phyloP scores from a whole-genome alignment of 2,329 filamentous ascomycete genomes.

The Sporothrix pseudoabietina region DNA sequence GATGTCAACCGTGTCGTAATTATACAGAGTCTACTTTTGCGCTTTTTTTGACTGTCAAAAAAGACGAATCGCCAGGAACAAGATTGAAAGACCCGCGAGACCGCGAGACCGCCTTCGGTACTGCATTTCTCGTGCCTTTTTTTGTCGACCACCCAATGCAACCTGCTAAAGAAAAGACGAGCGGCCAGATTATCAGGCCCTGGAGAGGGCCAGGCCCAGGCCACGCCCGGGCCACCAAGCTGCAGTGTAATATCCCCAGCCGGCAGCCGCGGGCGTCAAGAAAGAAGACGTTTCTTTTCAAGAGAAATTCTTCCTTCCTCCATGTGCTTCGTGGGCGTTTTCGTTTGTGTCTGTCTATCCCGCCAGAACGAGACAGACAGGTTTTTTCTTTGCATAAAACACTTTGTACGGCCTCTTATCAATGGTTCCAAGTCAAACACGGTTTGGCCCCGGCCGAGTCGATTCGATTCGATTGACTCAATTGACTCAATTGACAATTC shows the following conservation, averaged over 20 bases:
- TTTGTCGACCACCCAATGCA: conserved; percentile 4
- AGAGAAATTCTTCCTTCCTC: neutral
- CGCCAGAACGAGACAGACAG: conserved; percentile 1
- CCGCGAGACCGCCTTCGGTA: neutral
- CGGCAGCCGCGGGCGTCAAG: neutral
- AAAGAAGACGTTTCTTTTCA: neutral
- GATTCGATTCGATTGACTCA: neutral
- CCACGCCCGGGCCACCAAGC: neutral
- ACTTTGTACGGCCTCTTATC: neutral
- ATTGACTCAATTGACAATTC: neutral
- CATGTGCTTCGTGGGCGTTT: neutral
- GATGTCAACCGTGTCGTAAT: neutral
- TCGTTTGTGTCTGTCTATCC: neutral
- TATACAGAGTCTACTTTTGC: neutral
- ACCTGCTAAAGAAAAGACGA: neutral
- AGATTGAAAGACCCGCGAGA: neutral
- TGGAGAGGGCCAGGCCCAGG: neutral
- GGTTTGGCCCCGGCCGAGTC: conserved; percentile 7
- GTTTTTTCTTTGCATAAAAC: neutral
- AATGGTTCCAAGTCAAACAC: neutral
- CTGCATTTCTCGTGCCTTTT: neutral
- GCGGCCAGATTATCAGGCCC: conserved; percentile 13
- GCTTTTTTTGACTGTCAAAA: neutral
- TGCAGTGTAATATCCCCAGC: conserved; percentile 14
- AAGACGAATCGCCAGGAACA: conserved; percentile 12